Base-by-base conservation (phyloP, 1,139 yeast species). In the Debaryomyces psychrophilus region DNA sequence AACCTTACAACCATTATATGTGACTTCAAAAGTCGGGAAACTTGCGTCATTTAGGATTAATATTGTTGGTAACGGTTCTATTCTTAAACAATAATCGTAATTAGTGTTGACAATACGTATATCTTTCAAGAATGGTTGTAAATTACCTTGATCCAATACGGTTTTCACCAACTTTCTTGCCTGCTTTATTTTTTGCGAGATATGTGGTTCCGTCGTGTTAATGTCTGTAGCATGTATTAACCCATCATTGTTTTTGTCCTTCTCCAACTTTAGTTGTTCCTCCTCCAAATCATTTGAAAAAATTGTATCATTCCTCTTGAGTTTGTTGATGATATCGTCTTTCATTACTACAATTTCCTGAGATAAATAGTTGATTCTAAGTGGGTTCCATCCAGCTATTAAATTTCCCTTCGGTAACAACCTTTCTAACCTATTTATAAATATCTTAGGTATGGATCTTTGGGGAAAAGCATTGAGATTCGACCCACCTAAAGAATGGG, bases 1-100 rank as follows among this genome's bases (percentile, higher is more conserved):
- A 23, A 88, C 87, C 61, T 82, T 83, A 60, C 97, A 89, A 2
- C 93, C 96, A 58, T 87, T 87, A 61, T 89, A 90, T 0, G 87
- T 81, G 29, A 87, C 82, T 49, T 87, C 89, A 61, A 87, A 87
- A 44, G 75, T 71, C 4, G 90, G 89, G 3, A 88, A 81, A 0
- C 85, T 73, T 1, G 87, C 66, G 61, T 93, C 98, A 31, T 81
- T 74, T 18, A 92, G 55, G 0, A 90, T 68, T 9, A 87, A 50
- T 14, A 84, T 69, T n/a, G 80, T 76, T 0, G 99, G 99, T 27
- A 89, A 68, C 1, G 97, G 98, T 42, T 86, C 81, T 45, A 93
- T 63, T 20, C 87, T 76, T 47, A 93, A 71, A 1, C 82, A 70
- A 53, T 83, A 83, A 59, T 89, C 95, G 56, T 79, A 79, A 49